phyloP scores from a whole-genome alignment of 2,329 filamentous ascomycete genomes.

The Epichloe gansuensis region DNA sequence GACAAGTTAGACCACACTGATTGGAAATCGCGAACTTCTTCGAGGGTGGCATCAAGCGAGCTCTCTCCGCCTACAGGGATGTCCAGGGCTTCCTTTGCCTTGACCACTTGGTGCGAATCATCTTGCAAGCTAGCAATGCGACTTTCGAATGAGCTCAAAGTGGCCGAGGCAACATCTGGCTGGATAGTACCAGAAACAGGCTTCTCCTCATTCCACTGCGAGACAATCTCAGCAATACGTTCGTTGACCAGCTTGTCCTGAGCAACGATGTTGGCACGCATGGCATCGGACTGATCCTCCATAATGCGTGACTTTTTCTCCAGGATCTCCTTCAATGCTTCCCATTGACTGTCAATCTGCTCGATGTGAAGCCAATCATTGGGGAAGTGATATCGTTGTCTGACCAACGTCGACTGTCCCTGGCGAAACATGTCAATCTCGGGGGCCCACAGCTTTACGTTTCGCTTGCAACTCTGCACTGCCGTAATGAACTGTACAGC shows the following conservation, averaged over 20 bases:
- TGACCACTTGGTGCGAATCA: constrained; percentile 86
- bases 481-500: constrained; percentile 98
- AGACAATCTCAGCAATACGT: constrained; percentile 73
- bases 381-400: constrained; percentile 88
- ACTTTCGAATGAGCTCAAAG: constrained; percentile 68
- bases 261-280: constrained; percentile 86
- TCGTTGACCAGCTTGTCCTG: constrained; percentile 86
- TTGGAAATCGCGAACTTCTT: constrained; percentile 97
- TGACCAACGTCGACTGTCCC: constrained; percentile 80
- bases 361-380: constrained; percentile 91
- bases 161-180: constrained; percentile 75
- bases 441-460: constrained; percentile 85
- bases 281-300: constrained; percentile 86
- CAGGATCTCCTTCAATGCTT: constrained; percentile 81
- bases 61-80: constrained; percentile 69
- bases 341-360: constrained; percentile 94
- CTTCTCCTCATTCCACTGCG: constrained; percentile 91
- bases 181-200: constrained; percentile 90
- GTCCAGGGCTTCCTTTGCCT: constrained; percentile 92
- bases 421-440: constrained; percentile 94
- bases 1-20: constrained; percentile 94
- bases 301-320: constrained; percentile 90
- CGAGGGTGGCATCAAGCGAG: constrained; percentile 71
- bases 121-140: constrained; percentile 75
- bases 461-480: constrained; percentile 89